These are phyloP conservation scores for Acanthamoeba royreba DNA, from an alignment of 208 protist species.

Conservation along the genomic window DNA sequence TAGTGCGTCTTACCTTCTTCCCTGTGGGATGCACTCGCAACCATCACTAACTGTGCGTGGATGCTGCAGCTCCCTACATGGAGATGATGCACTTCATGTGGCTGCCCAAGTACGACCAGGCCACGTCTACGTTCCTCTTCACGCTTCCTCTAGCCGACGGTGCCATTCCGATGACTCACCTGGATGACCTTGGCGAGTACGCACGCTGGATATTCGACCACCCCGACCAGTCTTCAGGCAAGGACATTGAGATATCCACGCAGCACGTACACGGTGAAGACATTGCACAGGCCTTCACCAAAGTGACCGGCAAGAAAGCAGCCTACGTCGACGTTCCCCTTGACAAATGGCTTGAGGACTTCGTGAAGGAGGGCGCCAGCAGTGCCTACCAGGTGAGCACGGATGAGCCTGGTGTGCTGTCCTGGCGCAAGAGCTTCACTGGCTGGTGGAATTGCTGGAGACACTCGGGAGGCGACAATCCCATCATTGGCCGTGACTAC, in stretches of 20 bases:
- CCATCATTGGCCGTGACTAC: background rate
- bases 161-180: conserved; percentile 4
- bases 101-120: background rate
- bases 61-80: conserved; percentile 31
- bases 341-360: background rate
- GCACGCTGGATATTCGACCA: background rate
- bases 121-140: background rate
- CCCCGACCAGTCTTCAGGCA: background rate
- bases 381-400: background rate
- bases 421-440: background rate
- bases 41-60: background rate
- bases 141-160: background rate
- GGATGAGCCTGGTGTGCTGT: background rate
- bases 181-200: background rate
- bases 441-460: background rate
- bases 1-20: background rate
- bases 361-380: background rate
- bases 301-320: background rate
- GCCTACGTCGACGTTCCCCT: background rate
- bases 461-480: background rate
- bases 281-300: background rate
- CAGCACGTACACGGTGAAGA: background rate
- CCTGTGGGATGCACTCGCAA: background rate
- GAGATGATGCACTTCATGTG: conserved; percentile 46
- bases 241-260: background rate